These are phyloP conservation scores for Clarkia xantiana DNA, from an alignment of 345 rosid genomes.

Conservation along the genomic window DNA sequence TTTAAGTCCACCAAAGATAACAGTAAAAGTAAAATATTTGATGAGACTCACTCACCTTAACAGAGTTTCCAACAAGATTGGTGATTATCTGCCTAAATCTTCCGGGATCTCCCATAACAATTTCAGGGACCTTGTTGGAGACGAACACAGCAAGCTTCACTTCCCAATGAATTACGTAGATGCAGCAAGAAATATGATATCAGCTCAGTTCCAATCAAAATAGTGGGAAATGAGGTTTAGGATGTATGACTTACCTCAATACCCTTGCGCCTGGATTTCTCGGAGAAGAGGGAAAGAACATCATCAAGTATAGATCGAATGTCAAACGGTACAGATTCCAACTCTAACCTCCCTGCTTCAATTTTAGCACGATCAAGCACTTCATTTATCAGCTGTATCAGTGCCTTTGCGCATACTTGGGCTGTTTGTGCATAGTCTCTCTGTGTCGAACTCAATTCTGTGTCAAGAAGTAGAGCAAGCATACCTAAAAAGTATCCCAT, in stretches of 20 bases:
- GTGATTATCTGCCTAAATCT: slow-evolving; percentile 92
- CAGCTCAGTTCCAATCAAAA: slow-evolving; percentile 4
- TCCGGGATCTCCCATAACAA: slow-evolving; percentile 83
- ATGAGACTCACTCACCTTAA: slow-evolving; percentile 62
- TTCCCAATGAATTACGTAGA: slow-evolving; percentile 12
- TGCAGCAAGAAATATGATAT: not conserved
- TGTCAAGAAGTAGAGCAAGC: slow-evolving; percentile 87
- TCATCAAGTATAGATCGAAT: slow-evolving; percentile 80
- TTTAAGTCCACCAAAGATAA: too few relatives aligned
- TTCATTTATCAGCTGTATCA: slow-evolving; percentile 83
- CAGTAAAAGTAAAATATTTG: too few relatives aligned
- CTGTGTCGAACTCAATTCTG: slow-evolving; percentile 80
- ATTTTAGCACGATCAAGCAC: slow-evolving; percentile 98
- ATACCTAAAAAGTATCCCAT: slow-evolving; percentile 37
- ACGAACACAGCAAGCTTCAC: slow-evolving; percentile 82
- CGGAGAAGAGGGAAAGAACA: slow-evolving; percentile 90
- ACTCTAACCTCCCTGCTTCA: slow-evolving; percentile 86
- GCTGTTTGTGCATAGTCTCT: slow-evolving; percentile 95
- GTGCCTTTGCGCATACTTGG: slow-evolving; percentile 87
- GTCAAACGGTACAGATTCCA: slow-evolving; percentile 74
- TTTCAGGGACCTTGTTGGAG: slow-evolving; percentile 79
- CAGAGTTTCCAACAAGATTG: slow-evolving; percentile 93
- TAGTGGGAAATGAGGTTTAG: not conserved
- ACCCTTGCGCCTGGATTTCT: slow-evolving; percentile 80
- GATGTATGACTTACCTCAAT: slow-evolving; percentile 45